Percentiles rank a stretch among this genome's conserved stretches.
Conservation (phyloP, 208 protist species). For the Porcisia deanei region DNA sequence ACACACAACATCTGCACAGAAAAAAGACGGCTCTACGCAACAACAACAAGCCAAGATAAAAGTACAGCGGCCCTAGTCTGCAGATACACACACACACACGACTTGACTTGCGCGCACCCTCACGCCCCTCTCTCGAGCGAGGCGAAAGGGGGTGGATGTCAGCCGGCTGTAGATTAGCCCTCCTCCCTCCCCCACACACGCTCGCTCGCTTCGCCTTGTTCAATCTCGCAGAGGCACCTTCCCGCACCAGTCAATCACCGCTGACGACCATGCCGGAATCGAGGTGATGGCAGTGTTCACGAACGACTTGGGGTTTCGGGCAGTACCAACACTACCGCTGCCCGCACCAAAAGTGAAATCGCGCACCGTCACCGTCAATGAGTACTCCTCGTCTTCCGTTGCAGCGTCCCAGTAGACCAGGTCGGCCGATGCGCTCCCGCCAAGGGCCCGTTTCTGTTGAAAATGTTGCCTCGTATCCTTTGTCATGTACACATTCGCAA, state of each 20-base stretch:
- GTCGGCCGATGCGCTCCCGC: conserved; percentile 46
- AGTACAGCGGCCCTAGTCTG: too few species aligned
- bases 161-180: too few species aligned
- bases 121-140: too few species aligned
- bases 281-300: conserved; percentile 52
- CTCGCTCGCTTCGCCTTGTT: neutral
- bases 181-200: neutral
- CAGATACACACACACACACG: too few species aligned
- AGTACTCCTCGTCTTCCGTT: conserved; percentile 53
- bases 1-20: too few species aligned
- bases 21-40: too few species aligned
- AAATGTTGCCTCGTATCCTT: conserved; percentile 62
- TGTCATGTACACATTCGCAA: conserved; percentile 72
- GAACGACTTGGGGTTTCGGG: conserved; percentile 39
- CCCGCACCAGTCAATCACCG: conserved; percentile 70
- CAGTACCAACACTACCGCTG: conserved; percentile 5
- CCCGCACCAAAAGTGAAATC: conserved; percentile 9
- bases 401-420: conserved; percentile 73
- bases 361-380: conserved; percentile 49
- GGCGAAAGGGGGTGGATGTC: too few species aligned
- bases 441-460: conserved; percentile 50
- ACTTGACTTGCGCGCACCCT: too few species aligned
- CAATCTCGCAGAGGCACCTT: conserved; percentile 39
- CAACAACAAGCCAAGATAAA: too few species aligned
- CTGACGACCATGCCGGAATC: conserved; percentile 57